phyloP scores from a whole-genome alignment of 768 basidiomycete species.

The Cubamyces sp. region DNA sequence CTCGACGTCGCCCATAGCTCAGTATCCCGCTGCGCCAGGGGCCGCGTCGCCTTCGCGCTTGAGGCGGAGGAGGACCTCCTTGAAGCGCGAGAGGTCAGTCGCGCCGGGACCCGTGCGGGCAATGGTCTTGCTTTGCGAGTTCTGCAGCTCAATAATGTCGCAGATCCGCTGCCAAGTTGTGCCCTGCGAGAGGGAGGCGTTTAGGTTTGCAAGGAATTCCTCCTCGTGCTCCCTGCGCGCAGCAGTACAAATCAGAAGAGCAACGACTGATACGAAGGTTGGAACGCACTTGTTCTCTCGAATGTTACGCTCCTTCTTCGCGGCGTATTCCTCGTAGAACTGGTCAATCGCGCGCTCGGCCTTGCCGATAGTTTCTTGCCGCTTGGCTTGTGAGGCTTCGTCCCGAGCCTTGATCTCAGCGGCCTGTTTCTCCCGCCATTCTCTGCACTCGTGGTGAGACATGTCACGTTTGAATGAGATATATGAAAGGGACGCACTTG shows the following conservation, averaged over 20 bases:
- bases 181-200: constrained; percentile 78
- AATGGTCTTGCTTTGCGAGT: constrained; percentile 96
- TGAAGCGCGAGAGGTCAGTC: constrained; percentile 87
- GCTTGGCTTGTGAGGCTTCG: constrained; percentile 72
- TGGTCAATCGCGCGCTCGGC: constrained; percentile 89
- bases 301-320: constrained; percentile 89
- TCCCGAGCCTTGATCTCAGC: constrained; percentile 85
- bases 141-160: constrained; percentile 83
- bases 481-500: constrained; percentile 53
- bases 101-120: constrained; percentile 86
- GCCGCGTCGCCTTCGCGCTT: constrained; percentile 90
- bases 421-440: constrained; percentile 88
- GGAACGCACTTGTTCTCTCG: constrained; percentile 89
- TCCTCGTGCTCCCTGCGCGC: constrained; percentile 79
- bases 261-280: too few relatives aligned
- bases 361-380: constrained; percentile 80
- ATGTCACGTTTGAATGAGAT: not conserved
- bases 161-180: constrained; percentile 98
- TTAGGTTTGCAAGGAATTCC: constrained; percentile 72
- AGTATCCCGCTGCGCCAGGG: constrained; percentile 94
- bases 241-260: not conserved
- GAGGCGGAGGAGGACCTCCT: constrained; percentile 88
- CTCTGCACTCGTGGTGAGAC: constrained; percentile 44
- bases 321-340: constrained; percentile 87
- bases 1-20: not conserved